phyloP scores from a whole-genome alignment of 2,329 filamentous ascomycete genomes.

The Alternaria infectoria region DNA sequence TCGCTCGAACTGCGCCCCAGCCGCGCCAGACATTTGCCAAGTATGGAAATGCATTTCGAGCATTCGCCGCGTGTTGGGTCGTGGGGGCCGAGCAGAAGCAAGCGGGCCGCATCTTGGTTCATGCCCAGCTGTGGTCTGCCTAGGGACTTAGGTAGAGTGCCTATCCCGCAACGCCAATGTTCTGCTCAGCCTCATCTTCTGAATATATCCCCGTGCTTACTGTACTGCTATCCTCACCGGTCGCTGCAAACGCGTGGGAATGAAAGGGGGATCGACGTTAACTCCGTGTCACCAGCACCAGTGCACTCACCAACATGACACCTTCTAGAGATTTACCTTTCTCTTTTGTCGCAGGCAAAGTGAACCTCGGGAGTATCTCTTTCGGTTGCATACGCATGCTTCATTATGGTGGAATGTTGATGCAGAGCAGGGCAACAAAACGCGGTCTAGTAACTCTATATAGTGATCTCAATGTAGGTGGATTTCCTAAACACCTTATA shows the following conservation, averaged over 20 bases:
- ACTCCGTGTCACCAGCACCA: background rate
- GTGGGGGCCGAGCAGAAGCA: background rate
- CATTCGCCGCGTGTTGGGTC: background rate
- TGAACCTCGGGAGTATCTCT: too few relatives aligned
- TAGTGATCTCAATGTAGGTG: too few relatives aligned
- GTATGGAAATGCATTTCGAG: background rate
- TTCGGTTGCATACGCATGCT: too few relatives aligned
- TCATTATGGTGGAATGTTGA: too few relatives aligned
- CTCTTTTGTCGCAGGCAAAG: too few relatives aligned
- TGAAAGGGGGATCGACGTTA: background rate
- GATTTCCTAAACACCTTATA: too few relatives aligned
- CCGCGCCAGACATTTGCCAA: background rate
- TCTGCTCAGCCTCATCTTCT: background rate
- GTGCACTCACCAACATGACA: background rate
- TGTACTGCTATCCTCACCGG: background rate
- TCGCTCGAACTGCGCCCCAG: background rate
- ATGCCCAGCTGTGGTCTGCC: background rate
- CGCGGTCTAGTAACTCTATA: too few relatives aligned
- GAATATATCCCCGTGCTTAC: background rate
- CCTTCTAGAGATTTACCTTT: too few relatives aligned
- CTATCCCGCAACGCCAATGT: background rate
- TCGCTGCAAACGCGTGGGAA: background rate
- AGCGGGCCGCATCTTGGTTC: background rate
- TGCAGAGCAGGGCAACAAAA: too few relatives aligned
- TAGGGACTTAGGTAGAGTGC: background rate